Base-by-base conservation (phyloP, 2,329 filamentous ascomycete species). In the Pyrenochaeta sp. region DNA sequence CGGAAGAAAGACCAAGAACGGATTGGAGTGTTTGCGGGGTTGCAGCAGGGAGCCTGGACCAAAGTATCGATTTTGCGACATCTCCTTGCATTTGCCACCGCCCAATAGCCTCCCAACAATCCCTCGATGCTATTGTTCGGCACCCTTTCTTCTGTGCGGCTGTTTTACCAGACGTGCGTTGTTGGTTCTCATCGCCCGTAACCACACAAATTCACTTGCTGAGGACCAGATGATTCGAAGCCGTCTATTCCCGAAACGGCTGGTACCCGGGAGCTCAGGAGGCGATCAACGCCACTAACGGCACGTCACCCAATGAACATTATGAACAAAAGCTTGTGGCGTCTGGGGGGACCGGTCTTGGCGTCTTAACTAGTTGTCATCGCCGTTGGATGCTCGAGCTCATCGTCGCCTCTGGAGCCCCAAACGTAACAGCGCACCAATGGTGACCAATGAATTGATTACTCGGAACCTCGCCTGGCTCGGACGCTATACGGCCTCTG, bases 151-250 rank as follows among this genome's bases (percentile, higher is more conserved):
- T 37, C n/a, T 22, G 21, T 35, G 26, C 23, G 19, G 7, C 22
- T 26, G 17, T 31, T 10, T 14, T 7, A n/a, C 6, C 5, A 30
- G 18, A 7, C 13, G 27, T 20, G 26, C 6, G 27, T 36, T 10
- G 44, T 44, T 48, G 39, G 34, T 23, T 34, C 30, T 39, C 26
- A 34, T 18, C 28, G 30, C 28, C 28, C 29, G 29, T 45, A 29
- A 48, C 39, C 29, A 26, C 23, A 30, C 47, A n/a, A n/a, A 23
- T 36, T 22, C 42, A 51, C 30, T 26, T 44, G 29, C 45, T 45
- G 36, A 32, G 44, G 61, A 61, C 61, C 61, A 52, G 65, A 58
- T 60, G 59, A 51, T 41, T 26, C 43, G 24, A 35, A 24, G 24
- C 35, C 32, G 41, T 29, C 57, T 48, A 55, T 51, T 13, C 48